A percentile compares a stretch with the other conserved stretches of the same genome.
phyloP scores from a whole-genome alignment of 495 filamentous ascomycete species.

The Xylaria sp. region DNA sequence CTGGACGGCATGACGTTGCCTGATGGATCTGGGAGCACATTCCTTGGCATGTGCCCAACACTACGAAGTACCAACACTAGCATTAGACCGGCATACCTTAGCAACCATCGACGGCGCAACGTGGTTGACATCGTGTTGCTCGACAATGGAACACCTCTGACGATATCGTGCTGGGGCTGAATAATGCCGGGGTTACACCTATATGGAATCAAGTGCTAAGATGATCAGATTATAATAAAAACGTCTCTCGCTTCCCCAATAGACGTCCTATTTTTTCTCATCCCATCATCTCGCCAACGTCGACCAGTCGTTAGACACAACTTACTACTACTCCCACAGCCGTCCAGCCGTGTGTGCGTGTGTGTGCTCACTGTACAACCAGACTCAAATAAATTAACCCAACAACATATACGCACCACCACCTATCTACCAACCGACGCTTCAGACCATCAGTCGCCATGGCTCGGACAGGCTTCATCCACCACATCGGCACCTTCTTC shows the following conservation, averaged over 20 bases:
- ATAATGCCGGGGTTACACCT: not conserved
- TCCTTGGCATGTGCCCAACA: slow-evolving; percentile 11
- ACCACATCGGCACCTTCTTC: slow-evolving; percentile 66
- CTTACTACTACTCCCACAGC: not conserved
- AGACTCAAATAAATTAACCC: not conserved
- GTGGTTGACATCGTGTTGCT: slow-evolving; percentile 2
- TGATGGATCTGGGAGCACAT: not conserved
- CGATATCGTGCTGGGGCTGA: not conserved
- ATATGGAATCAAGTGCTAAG: not conserved
- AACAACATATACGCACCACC: not conserved
- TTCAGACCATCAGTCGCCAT: slow-evolving; percentile 38
- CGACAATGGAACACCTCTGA: slow-evolving; percentile 8
- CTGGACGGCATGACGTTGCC: slow-evolving; percentile 24
- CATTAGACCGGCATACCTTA: too few relatives aligned
- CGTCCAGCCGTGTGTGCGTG: slow-evolving; percentile 3
- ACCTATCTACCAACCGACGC: not conserved
- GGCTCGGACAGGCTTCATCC: slow-evolving; percentile 58
- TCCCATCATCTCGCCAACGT: not conserved
- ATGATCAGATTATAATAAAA: slow-evolving; percentile 10
- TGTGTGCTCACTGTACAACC: not conserved
- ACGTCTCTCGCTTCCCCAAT: not conserved
- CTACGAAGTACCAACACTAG: too few relatives aligned
- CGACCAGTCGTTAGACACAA: not conserved
- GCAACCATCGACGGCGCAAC: slow-evolving; percentile 14
- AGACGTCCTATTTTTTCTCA: not conserved